Percentiles rank a stretch among this genome's conserved stretches.
Evolutionary conservation across 495 filamentous ascomycete species (phyloP).

Genomic region (Hypomontagnella monticulosa): DNA sequence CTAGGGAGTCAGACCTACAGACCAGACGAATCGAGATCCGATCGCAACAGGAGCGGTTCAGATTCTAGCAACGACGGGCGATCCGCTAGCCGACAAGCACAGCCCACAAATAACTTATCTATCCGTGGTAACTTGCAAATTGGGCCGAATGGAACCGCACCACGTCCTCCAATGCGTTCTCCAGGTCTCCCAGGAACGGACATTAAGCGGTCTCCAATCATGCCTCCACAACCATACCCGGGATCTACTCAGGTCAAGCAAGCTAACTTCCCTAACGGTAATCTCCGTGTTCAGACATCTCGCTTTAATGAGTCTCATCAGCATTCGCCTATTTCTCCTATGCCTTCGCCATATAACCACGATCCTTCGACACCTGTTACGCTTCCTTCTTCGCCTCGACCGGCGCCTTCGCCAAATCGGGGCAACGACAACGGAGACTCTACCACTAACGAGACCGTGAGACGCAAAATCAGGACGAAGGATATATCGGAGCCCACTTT

Average conservation of each 20-base stretch:
- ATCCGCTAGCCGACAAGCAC: constrained; percentile 61
- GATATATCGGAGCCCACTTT: constrained; percentile 88
- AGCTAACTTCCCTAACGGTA: constrained; percentile 41
- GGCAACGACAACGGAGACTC: constrained; percentile 38
- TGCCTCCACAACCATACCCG: constrained; percentile 60
- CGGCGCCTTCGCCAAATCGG: constrained; percentile 40
- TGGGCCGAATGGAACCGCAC: constrained; percentile 37
- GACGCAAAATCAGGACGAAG: constrained; percentile 74
- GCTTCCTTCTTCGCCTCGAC: constrained; percentile 49
- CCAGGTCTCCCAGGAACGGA: constrained; percentile 56
- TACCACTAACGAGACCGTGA: constrained; percentile 52
- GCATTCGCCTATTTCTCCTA: constrained; percentile 59
- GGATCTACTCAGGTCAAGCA: constrained; percentile 43
- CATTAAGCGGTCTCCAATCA: constrained; percentile 55
- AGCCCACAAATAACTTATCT: constrained; percentile 53
- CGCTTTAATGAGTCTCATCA: constrained; percentile 49
- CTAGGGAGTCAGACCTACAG: constrained; percentile 39
- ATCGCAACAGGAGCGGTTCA: constrained; percentile 69
- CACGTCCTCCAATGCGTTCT: constrained; percentile 51
- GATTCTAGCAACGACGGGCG: constrained; percentile 62
- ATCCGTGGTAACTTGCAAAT: constrained; percentile 40
- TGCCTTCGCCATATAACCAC: constrained; percentile 61
- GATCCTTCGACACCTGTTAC: constrained; percentile 62
- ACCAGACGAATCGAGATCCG: constrained; percentile 44
- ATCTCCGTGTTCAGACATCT: constrained; percentile 46